phyloP scores from a whole-genome alignment of 495 filamentous ascomycete genomes.

The Aspergillus ellipticus region DNA sequence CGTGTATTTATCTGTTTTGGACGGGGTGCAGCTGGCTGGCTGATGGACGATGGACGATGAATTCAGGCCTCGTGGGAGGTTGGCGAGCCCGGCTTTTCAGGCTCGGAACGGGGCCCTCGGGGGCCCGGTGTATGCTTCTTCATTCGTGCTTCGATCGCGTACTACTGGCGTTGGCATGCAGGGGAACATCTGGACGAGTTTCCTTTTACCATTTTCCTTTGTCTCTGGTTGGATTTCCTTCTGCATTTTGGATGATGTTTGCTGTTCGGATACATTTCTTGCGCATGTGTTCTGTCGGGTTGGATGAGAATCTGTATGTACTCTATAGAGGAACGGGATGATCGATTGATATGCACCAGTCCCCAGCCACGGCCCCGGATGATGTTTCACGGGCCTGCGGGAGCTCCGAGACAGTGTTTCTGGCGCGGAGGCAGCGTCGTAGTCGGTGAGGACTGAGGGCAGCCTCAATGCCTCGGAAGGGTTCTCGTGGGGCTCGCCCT shows the following conservation, averaged over 20 bases:
- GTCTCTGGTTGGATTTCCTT: conserved; percentile 8
- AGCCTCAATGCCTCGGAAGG: no score
- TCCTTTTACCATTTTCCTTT: conserved; percentile 16
- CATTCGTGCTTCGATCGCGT: conserved; percentile 12
- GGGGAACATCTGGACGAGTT: conserved; percentile 20
- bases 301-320: neutral
- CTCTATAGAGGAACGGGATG: neutral
- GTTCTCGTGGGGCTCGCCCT: neutral
- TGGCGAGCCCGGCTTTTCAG: conserved; percentile 14
- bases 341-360: neutral
- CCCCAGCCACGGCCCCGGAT: no score
- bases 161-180: conserved; percentile 32
- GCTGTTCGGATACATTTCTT: conserved; percentile 16
- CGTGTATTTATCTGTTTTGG: conserved; percentile 12
- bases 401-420: no score
- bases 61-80: neutral
- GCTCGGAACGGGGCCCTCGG: conserved; percentile 19
- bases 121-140: conserved; percentile 25
- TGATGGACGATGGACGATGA: conserved; percentile 5
- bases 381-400: no score
- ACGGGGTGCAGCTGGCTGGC: conserved; percentile 8
- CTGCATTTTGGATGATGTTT: conserved; percentile 26
- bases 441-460: no score
- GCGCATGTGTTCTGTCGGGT: conserved; percentile 4
- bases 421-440: no score